Conservation (phyloP, 164 flowering plant species). For the Malania oleifera region DNA sequence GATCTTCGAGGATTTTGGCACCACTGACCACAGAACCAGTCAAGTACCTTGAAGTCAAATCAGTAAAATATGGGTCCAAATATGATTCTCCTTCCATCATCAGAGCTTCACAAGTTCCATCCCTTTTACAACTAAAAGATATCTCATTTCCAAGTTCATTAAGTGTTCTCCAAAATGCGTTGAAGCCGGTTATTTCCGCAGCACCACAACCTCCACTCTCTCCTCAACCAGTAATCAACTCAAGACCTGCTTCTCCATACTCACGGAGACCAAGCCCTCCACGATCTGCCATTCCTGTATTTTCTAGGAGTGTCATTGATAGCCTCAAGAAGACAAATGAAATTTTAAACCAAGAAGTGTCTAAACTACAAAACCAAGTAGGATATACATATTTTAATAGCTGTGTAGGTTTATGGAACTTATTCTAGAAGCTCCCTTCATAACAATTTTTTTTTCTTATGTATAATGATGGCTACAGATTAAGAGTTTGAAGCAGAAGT, state of each 20-base stretch:
- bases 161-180: conserved; percentile 44
- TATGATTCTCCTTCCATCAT: conserved; percentile 33
- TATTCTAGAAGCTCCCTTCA: neutral
- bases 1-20: conserved; percentile 44
- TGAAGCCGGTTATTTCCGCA: conserved; percentile 31
- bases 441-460: neutral
- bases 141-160: conserved; percentile 55
- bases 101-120: conserved; percentile 55
- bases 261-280: conserved; percentile 77
- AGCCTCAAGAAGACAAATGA: conserved; percentile 73
- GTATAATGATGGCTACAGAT: conserved; percentile 34
- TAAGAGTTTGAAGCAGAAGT: conserved; percentile 52
- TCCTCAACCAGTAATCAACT: conserved; percentile 18
- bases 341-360: conserved; percentile 59
- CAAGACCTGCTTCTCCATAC: conserved; percentile 67
- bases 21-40: conserved; percentile 47
- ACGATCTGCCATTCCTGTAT: conserved; percentile 46
- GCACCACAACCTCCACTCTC: conserved; percentile 12
- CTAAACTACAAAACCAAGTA: conserved; percentile 66
- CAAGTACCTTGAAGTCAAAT: conserved; percentile 41
- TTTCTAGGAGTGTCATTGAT: conserved; percentile 66
- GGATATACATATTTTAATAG: neutral
- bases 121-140: conserved; percentile 50
- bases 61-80: conserved; percentile 30
- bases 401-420: neutral